Conservation (phyloP, 2,329 filamentous ascomycete species). For the Grosmannia serpens region DNA sequence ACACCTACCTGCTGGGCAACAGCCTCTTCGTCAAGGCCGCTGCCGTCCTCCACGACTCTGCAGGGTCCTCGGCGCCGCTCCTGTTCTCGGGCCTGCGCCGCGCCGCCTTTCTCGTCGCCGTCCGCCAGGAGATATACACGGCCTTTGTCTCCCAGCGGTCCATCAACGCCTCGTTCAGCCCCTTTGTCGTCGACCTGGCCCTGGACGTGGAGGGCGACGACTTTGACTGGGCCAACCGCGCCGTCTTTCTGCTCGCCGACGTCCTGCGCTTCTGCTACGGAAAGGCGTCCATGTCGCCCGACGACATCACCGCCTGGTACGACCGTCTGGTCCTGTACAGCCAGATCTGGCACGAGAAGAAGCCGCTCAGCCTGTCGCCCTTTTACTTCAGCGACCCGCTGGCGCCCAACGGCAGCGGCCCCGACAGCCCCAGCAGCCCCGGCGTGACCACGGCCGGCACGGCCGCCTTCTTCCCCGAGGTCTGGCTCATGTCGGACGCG, state of each 20-base stretch:
- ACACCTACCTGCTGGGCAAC: slow-evolving; percentile 2
- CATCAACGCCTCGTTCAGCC: background rate
- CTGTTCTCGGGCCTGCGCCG: background rate
- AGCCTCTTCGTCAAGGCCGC: slow-evolving; percentile 3
- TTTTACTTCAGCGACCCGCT: background rate
- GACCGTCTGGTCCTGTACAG: background rate
- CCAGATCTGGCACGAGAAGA: background rate
- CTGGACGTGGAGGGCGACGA: background rate
- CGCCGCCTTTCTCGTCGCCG: slow-evolving; percentile 1
- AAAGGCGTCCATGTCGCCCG: background rate
- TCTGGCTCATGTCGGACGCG: slow-evolving; percentile 1
- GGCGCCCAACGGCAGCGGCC: too few relatives aligned
- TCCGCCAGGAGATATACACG: slow-evolving; percentile 1
- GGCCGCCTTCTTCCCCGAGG: background rate
- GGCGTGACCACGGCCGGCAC: background rate
- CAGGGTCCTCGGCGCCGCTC: background rate
- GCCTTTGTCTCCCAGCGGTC: slow-evolving; percentile 2
- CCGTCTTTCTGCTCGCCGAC: background rate
- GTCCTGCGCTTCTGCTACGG: slow-evolving; percentile 2
- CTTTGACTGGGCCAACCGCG: background rate
- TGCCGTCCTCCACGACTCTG: background rate
- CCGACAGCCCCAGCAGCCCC: background rate
- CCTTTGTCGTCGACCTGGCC: background rate
- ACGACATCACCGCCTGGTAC: background rate
- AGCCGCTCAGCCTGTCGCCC: background rate